These are phyloP conservation scores for Pleurotus tuoliensis DNA, from an alignment of 768 basidiomycete species.

Conservation along the genomic window DNA sequence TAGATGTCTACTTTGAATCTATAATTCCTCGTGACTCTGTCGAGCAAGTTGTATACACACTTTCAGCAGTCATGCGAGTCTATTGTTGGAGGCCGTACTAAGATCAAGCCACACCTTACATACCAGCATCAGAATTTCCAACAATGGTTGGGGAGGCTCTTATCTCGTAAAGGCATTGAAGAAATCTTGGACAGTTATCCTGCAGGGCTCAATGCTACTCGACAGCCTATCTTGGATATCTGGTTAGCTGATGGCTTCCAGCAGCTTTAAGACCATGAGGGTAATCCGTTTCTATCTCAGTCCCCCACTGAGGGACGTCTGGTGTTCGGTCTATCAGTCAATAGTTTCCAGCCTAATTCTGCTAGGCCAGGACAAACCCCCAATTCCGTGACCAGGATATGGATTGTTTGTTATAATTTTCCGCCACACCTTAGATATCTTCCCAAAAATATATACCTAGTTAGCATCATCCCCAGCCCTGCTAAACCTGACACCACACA, in stretches of 20 bases:
- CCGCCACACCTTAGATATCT: constrained; percentile 4
- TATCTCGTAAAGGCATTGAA: background rate
- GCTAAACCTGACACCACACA: constrained; percentile 25
- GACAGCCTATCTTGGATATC: background rate
- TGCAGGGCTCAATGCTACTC: background rate
- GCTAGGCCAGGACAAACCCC: background rate
- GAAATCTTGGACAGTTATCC: background rate
- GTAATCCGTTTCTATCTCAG: background rate
- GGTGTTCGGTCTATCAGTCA: constrained; percentile 1
- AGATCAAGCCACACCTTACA: background rate
- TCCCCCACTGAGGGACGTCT: background rate
- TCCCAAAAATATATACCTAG: constrained; percentile 33
- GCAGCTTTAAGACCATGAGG: background rate
- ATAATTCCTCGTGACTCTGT: background rate
- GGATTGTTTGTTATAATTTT: background rate
- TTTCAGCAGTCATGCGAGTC: constrained; percentile 14
- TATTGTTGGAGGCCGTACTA: background rate
- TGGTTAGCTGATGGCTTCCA: background rate
- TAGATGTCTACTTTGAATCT: background rate
- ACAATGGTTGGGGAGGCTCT: background rate
- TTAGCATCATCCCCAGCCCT: constrained; percentile 33
- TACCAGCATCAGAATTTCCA: background rate
- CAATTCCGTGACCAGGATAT: background rate
- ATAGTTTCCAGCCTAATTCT: background rate
- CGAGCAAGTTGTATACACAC: background rate